Conservation (phyloP, 441 rosid genomes). For the Populus trichocarpa region DNA sequence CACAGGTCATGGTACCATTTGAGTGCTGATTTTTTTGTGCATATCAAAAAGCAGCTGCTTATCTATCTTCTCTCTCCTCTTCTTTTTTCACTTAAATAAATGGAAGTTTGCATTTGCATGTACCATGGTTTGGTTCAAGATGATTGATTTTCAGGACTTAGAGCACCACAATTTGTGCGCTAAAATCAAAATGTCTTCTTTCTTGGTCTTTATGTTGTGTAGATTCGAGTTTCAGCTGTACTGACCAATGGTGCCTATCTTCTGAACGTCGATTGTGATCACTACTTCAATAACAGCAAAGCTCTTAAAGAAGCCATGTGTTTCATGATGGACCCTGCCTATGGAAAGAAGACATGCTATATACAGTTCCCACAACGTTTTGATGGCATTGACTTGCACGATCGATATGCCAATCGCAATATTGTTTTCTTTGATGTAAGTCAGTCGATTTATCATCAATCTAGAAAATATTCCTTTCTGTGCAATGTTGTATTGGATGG, state of each 20-base stretch:
- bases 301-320: slow-evolving; percentile 99
- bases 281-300: slow-evolving; percentile 97
- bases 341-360: slow-evolving; percentile 92
- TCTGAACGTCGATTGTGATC: slow-evolving; percentile 98
- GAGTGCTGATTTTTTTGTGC: background rate
- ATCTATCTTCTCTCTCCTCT: background rate
- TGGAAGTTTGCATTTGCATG: background rate
- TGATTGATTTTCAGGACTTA: background rate
- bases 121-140: background rate
- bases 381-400: slow-evolving; percentile 97
- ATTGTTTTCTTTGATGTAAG: slow-evolving; percentile 96
- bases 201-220: slow-evolving; percentile 24
- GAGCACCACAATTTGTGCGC: background rate
- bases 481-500: background rate
- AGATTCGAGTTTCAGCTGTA: slow-evolving; percentile 98
- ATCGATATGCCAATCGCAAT: slow-evolving; percentile 98
- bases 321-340: slow-evolving; percentile 91
- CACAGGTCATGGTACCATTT: background rate
- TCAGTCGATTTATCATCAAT: slow-evolving; percentile 16
- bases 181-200: slow-evolving; percentile 11
- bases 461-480: background rate
- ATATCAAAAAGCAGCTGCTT: background rate
- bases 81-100: background rate
- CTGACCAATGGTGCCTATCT: slow-evolving; percentile 97
- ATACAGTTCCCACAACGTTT: slow-evolving; percentile 98